These are phyloP conservation scores for Blastobotrys niveus DNA, from an alignment of 1,139 yeast genomes.

Conservation along the genomic window DNA sequence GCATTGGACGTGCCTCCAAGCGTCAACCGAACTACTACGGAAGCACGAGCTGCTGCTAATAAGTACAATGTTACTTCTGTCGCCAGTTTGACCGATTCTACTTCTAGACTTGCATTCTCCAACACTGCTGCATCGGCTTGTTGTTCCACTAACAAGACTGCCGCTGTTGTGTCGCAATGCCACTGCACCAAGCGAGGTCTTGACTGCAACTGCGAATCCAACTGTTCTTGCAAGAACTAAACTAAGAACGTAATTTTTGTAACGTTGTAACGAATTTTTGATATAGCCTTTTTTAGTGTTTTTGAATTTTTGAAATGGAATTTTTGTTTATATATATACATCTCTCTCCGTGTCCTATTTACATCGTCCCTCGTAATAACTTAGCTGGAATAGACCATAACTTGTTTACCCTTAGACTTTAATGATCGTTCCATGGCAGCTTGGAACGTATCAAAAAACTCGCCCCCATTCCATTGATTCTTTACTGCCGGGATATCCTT, in stretches of 20 bases:
- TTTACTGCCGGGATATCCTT: constrained; percentile 57
- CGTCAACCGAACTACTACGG: constrained; percentile 11
- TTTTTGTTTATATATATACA: background rate
- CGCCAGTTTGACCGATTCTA: constrained; percentile 8
- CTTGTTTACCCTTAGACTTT: constrained; percentile 40
- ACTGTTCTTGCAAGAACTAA: constrained; percentile 6
- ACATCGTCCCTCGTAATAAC: too few relatives aligned
- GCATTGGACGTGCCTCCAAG: constrained; percentile 64
- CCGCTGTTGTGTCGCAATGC: constrained; percentile 3
- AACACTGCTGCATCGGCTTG: background rate
- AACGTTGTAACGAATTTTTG: too few relatives aligned
- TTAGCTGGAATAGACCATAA: constrained; percentile 15
- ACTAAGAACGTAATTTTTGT: too few relatives aligned
- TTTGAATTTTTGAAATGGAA: background rate
- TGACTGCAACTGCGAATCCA: constrained; percentile 4
- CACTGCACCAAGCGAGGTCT: constrained; percentile 1
- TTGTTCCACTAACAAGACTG: constrained; percentile 4
- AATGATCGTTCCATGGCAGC: constrained; percentile 48
- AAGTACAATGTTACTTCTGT: constrained; percentile 7
- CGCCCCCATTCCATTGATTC: constrained; percentile 39
- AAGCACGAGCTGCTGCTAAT: constrained; percentile 11
- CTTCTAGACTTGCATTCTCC: constrained; percentile 12
- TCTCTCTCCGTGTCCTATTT: background rate
- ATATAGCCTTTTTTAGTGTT: background rate
- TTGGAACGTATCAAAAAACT: constrained; percentile 45